Evolutionary conservation across 2,329 filamentous ascomycete species (phyloP), one percentile per base, ranked within the genome.

Genomic region (Emmonsia crescens): DNA sequence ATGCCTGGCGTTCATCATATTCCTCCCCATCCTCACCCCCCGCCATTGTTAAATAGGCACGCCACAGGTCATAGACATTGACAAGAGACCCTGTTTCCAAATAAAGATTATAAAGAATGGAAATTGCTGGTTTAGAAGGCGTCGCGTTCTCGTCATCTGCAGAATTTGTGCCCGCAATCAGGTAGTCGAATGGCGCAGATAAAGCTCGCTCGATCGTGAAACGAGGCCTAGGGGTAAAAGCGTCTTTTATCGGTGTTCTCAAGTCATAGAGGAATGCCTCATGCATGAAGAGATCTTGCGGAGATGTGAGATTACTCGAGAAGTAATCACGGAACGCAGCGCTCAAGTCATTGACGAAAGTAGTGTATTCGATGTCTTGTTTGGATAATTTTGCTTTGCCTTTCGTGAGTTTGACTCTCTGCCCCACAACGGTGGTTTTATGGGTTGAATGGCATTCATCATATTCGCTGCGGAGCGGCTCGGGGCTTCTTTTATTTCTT

Each of bases 381-480:
- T 80, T 74, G 0, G 82, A 80, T 3, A 85, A 72, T 8, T 79
- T 75, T 2, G 80, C 78, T 67, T 81, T 83, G 61, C 81, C 79
- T 68, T 82, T 84, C 71, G 79, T 83, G 27, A 85, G 73, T 59
- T 81, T 78, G 24, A 85, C 80, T 64, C 83, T 83, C 65, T 85
- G 81, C 21, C 83, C 80, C 2, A 85, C 78, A n/a, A 85, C 76
- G 0, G 83, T 84, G 2, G 83, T 83, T 61, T 81, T 76, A 5
- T 83, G 71, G 21, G 79, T 80, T 4, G 80, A 78, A 65, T 80
- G 79, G 49, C 87, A 86, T 12, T 87, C 81, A 67, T 87, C 87
- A 72, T 94, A 89, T 71, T 87, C 87, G 75, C 87, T 95, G 64
- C 86, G 85, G 36, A 95, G 79, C 3, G 79, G 74, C 44, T 77